These are phyloP conservation scores for Wickerhamiella alocasiicola DNA, from an alignment of 805 yeast species.

Conservation along the genomic window DNA sequence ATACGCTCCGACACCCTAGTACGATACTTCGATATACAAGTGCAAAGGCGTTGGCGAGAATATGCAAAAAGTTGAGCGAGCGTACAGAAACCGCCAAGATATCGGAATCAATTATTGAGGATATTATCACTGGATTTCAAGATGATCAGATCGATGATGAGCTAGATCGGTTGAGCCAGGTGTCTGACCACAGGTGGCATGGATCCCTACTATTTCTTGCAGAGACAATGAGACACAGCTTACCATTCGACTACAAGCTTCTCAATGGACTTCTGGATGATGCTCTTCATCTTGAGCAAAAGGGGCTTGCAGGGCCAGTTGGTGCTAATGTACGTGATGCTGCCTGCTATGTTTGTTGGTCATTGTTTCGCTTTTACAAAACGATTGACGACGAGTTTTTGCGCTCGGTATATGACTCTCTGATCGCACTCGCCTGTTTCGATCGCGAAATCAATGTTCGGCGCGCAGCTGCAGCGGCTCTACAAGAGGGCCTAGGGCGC, in stretches of 20 bases:
- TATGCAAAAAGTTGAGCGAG: slow-evolving; percentile 28
- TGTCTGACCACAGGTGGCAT: slow-evolving; percentile 39
- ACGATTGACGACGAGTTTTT: not conserved
- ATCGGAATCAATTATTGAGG: slow-evolving; percentile 25
- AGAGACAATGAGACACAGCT: slow-evolving; percentile 27
- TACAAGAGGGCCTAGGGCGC: slow-evolving; percentile 78
- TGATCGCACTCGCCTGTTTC: slow-evolving; percentile 45
- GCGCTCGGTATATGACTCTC: slow-evolving; percentile 7
- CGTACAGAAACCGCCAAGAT: slow-evolving; percentile 20
- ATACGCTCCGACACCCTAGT: slow-evolving; percentile 6
- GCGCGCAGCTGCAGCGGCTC: slow-evolving; percentile 72
- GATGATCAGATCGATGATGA: slow-evolving; percentile 14
- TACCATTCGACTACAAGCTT: slow-evolving; percentile 7
- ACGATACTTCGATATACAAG: slow-evolving; percentile 17
- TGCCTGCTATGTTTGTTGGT: slow-evolving; percentile 77
- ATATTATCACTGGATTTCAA: slow-evolving; percentile 22
- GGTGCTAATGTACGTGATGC: slow-evolving; percentile 75
- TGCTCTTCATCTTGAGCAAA: slow-evolving; percentile 47
- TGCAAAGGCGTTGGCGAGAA: slow-evolving; percentile 51
- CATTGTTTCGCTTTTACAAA: slow-evolving; percentile 34
- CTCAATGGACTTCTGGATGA: slow-evolving; percentile 11
- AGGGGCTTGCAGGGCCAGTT: slow-evolving; percentile 36
- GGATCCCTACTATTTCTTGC: slow-evolving; percentile 49
- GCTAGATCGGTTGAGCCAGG: slow-evolving; percentile 22
- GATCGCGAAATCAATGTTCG: slow-evolving; percentile 66